Conservation (phyloP, 768 basidiomycete genomes). For the Mycena capillaripes region DNA sequence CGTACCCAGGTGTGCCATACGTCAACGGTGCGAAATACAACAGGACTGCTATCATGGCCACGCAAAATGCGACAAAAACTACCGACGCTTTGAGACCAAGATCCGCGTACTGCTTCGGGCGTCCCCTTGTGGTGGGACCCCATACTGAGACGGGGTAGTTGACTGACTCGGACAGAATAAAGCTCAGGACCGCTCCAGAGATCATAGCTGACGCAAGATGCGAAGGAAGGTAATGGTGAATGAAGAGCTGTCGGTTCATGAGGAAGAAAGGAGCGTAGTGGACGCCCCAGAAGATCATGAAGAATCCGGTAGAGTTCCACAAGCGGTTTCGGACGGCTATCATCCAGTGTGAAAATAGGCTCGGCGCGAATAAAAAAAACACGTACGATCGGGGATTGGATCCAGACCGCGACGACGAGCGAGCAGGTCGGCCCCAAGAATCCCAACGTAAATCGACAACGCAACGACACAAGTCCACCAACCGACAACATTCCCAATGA, state of each 20-base stretch:
- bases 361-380: background rate
- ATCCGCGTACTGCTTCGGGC: constrained; percentile 74
- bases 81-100: constrained; percentile 84
- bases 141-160: constrained; percentile 90
- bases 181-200: constrained; percentile 93
- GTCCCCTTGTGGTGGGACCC: constrained; percentile 75
- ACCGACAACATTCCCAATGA: constrained; percentile 93
- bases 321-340: constrained; percentile 93
- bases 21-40: constrained; percentile 90
- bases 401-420: constrained; percentile 88
- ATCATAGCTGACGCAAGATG: constrained; percentile 94
- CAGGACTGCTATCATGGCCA: constrained; percentile 75
- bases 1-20: constrained; percentile 96
- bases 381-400: constrained; percentile 91
- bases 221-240: constrained; percentile 98
- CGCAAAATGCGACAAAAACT: constrained; percentile 67
- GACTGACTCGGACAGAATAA: constrained; percentile 89
- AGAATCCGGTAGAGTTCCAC: constrained; percentile 97
- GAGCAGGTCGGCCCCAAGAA: constrained; percentile 90
- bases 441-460: constrained; percentile 89
- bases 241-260: constrained; percentile 96
- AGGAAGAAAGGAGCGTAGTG: constrained; percentile 99
- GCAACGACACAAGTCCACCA: constrained; percentile 96
- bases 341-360: constrained; percentile 10
- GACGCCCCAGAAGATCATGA: constrained; percentile 93